Evolutionary conservation across 1,139 yeast genomes (phyloP), one percentile per base, ranked within the genome.

Genomic region (Geotrichum fermentans): DNA sequence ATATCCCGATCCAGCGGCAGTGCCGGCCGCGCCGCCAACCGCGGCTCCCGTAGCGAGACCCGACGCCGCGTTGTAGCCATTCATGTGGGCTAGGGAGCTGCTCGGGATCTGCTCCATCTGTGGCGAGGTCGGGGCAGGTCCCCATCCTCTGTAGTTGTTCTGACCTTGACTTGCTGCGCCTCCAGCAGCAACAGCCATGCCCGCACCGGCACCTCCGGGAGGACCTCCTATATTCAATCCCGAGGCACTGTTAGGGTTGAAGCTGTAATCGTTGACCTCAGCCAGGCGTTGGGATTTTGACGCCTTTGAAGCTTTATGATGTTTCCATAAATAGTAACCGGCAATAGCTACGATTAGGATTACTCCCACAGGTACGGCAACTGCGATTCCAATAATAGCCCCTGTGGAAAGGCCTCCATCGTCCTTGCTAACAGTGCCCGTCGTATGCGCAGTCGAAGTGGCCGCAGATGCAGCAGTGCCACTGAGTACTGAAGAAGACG

Each of bases 91-190:
- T 18, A 40, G 16, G 10, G 43, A 11, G 22, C 41, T 41, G 8
- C 36, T 30, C 4, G 47, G 45, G 14, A 47, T 11, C 11, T 47
- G 51, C 24, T 47, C 51, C 51, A 47, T 47, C 20, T 47, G 47
- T 4, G 51, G 45, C 13, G 44, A 45, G 7, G 46, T 43, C 2
- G 53, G 53, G 17, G 51, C 45, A 3, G 53, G 53, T 8, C 53
- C 53, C 53, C 53, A 51, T 21, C 53, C 53, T 28, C 53, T 35
- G 39, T 51, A 51, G 35, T 51, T 50, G 26, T 38, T 50, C 4
- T 33, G 28, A 21, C 29, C 28, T n/a, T 18, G 10, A 8, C 17
- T 22, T 7, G 18, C 32, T 8, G 33, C 33, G 6, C 40, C 36
- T 10, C 35, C 35, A 16, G 39, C 39, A 16, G 38, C 48, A 13